phyloP scores from a whole-genome alignment of 1,139 yeast species.

The Nematodospora anomalae region DNA sequence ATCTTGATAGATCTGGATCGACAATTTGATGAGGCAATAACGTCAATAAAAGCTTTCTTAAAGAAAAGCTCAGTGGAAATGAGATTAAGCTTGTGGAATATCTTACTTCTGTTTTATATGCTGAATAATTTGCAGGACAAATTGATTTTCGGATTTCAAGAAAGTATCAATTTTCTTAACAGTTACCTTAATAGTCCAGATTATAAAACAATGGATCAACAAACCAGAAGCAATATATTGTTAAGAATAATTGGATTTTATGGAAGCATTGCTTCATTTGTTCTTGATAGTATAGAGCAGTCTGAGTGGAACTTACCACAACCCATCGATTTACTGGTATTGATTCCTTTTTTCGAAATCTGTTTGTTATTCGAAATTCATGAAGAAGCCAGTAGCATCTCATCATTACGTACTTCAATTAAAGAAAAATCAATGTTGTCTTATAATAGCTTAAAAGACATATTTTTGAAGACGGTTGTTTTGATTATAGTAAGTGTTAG shows the following conservation, averaged over 20 bases:
- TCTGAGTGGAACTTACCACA: slow-evolving; percentile 24
- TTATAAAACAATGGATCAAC: slow-evolving; percentile 13
- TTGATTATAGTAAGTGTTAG: slow-evolving; percentile 9
- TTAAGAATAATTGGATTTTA: slow-evolving; percentile 34
- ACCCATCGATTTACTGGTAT: slow-evolving; percentile 5
- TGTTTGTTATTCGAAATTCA: slow-evolving; percentile 47
- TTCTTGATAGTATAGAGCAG: slow-evolving; percentile 21
- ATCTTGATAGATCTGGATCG: slow-evolving; percentile 35
- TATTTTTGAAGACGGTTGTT: slow-evolving; percentile 25
- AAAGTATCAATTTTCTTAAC: slow-evolving; percentile 37
- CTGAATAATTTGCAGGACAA: slow-evolving; percentile 37
- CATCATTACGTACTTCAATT: slow-evolving; percentile 32
- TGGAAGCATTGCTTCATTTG: slow-evolving; percentile 28
- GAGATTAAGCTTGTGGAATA: slow-evolving; percentile 73
- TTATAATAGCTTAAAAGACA: slow-evolving; percentile 50
- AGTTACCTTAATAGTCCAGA: slow-evolving; percentile 16
- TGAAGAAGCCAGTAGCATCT: slow-evolving; percentile 50
- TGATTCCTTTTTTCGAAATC: slow-evolving; percentile 32
- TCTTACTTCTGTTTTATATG: slow-evolving; percentile 62
- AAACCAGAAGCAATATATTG: slow-evolving; percentile 21
- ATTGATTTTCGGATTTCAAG: slow-evolving; percentile 56
- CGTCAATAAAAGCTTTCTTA: slow-evolving; percentile 60
- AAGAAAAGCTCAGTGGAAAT: slow-evolving; percentile 63
- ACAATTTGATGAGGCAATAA: slow-evolving; percentile 23
- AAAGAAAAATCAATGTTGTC: slow-evolving; percentile 30